Conservation (phyloP, 2,329 filamentous ascomycete genomes). For the Colletotrichum sp. region DNA sequence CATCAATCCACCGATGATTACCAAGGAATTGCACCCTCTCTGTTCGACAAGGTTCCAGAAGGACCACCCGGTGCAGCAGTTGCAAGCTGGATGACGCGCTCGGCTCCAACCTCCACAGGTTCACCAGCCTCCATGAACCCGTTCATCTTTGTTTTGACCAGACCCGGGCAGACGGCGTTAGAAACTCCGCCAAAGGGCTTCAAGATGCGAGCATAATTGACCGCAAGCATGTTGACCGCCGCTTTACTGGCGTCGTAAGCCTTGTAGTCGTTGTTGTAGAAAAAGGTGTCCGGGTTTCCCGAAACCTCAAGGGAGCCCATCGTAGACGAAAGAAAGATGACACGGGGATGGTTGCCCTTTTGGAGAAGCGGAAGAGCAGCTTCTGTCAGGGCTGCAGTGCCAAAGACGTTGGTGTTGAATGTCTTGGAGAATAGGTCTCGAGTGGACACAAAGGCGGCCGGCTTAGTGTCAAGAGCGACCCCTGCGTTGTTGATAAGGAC, state of each 20-base stretch:
- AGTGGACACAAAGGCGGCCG: constrained; percentile 16
- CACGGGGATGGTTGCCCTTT: constrained; percentile 26
- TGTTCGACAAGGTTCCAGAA: constrained; percentile 30
- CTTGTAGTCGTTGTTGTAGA: constrained; percentile 32
- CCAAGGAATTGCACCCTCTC: constrained; percentile 25
- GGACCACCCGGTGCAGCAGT: constrained; percentile 31
- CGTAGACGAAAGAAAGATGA: constrained; percentile 42
- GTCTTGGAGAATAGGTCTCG: constrained; percentile 40
- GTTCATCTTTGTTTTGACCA: constrained; percentile 35
- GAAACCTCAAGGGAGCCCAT: constrained; percentile 37
- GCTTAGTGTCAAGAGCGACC: constrained; percentile 28
- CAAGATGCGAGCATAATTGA: constrained; percentile 36
- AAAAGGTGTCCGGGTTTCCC: constrained; percentile 28
- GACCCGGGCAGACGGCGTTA: constrained; percentile 41
- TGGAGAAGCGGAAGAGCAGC: constrained; percentile 32
- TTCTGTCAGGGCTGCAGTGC: constrained; percentile 31
- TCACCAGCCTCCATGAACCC: constrained; percentile 15
- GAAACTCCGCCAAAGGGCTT: constrained; percentile 33
- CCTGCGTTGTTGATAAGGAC: constrained; percentile 41
- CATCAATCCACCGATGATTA: background rate
- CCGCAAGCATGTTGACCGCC: constrained; percentile 44
- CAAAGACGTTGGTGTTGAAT: constrained; percentile 43
- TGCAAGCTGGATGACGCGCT: constrained; percentile 33
- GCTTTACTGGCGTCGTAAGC: constrained; percentile 46
- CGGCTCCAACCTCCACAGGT: constrained; percentile 30